Evolutionary conservation across 106 monocot species (phyloP).

Genomic region (Allium sativum): DNA sequence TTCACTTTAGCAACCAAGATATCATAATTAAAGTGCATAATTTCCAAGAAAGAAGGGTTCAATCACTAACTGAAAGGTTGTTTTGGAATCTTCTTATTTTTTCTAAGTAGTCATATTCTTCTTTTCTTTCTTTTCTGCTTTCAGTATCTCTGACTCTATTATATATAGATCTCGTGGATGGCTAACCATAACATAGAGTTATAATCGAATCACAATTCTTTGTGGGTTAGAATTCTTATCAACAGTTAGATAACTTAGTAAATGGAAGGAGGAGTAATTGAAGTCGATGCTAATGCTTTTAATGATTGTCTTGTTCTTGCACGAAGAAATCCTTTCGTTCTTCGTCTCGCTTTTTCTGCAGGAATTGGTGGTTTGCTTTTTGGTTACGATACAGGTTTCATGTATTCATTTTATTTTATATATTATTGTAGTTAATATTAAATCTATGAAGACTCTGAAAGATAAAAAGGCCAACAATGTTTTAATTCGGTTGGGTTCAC

Average conservation of each 20-base stretch:
- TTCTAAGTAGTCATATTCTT: too few species aligned
- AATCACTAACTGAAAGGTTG: not conserved
- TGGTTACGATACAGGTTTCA: conserved; percentile 29
- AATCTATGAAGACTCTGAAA: too few species aligned
- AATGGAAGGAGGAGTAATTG: conserved; percentile 51
- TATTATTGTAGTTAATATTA: not conserved
- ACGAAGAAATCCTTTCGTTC: conserved; percentile 68
- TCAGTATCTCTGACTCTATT: too few species aligned
- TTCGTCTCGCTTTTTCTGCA: conserved; percentile 70
- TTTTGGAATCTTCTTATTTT: not conserved
- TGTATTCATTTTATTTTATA: not conserved
- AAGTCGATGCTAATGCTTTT: conserved; percentile 44
- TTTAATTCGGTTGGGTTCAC: too few species aligned
- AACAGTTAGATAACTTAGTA: too few species aligned
- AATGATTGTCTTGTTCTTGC: conserved; percentile 39
- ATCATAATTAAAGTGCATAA: not conserved
- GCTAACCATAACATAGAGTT: too few species aligned
- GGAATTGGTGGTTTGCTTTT: conserved; percentile 83
- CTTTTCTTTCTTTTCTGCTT: not conserved
- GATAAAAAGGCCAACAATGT: too few species aligned
- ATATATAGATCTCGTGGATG: too few species aligned
- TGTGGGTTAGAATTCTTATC: too few species aligned
- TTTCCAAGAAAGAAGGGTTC: not conserved
- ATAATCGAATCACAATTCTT: too few species aligned
- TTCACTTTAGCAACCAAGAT: too few species aligned